Percentiles rank a stretch among this genome's conserved stretches.
These are phyloP conservation scores for Podospora tetraspora DNA, from an alignment of 495 filamentous ascomycete genomes.

Conservation along the genomic window DNA sequence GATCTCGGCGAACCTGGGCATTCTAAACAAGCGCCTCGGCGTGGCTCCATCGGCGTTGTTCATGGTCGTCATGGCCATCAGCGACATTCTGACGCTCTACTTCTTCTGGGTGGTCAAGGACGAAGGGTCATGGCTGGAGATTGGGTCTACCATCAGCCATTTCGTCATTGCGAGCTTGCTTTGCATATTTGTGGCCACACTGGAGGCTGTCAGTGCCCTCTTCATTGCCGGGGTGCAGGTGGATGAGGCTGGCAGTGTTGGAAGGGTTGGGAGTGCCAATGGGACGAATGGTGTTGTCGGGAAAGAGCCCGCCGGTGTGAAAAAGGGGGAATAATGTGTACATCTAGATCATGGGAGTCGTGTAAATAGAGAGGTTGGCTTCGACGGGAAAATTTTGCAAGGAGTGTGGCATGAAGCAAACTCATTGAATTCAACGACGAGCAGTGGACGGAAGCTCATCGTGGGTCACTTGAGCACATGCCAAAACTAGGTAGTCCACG, in stretches of 20 bases:
- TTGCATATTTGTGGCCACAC: constrained; percentile 81
- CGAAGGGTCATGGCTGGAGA: constrained; percentile 95
- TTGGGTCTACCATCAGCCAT: constrained; percentile 90
- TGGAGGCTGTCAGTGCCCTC: constrained; percentile 81
- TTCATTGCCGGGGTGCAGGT: constrained; percentile 82
- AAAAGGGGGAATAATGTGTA: background rate
- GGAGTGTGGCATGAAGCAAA: background rate
- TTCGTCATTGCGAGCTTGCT: constrained; percentile 87
- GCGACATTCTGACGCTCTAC: constrained; percentile 87
- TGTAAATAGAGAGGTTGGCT: background rate
- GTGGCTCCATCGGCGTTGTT: constrained; percentile 82
- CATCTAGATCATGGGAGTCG: background rate
- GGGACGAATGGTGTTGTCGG: constrained; percentile 19
- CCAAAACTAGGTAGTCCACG: background rate
- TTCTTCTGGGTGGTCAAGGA: constrained; percentile 98
- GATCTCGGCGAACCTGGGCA: constrained; percentile 87
- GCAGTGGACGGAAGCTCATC: background rate
- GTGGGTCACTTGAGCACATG: background rate
- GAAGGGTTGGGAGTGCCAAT: constrained; percentile 22
- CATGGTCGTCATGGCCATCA: constrained; percentile 89
- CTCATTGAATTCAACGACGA: background rate
- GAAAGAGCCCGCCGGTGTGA: background rate
- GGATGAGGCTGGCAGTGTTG: constrained; percentile 25
- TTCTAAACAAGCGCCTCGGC: constrained; percentile 80
- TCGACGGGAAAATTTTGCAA: background rate